Conservation (phyloP, 2,329 filamentous ascomycete genomes). For the Neoscytalidium dimidiatum region DNA sequence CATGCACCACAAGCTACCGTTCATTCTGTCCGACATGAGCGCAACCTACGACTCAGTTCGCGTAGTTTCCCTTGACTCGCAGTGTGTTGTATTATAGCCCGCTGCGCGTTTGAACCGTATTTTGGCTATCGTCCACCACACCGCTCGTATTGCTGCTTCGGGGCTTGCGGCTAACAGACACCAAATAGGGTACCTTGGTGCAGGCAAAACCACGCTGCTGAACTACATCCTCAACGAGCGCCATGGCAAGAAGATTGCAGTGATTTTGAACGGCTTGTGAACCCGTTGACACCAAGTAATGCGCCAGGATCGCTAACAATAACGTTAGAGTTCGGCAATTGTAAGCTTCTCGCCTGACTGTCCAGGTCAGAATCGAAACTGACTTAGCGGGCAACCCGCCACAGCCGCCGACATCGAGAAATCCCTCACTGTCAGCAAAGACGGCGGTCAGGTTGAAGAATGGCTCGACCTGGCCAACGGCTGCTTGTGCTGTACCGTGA, state of each 20-base stretch:
- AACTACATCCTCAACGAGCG: slow-evolving; percentile 95
- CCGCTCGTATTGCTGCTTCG: not conserved
- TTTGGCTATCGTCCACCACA: not conserved
- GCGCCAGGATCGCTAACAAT: slow-evolving; percentile 7
- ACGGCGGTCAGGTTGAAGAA: slow-evolving; percentile 80
- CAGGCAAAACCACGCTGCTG: slow-evolving; percentile 91
- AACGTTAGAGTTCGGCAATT: slow-evolving; percentile 74
- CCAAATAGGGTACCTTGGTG: slow-evolving; percentile 81
- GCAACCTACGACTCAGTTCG: no score
- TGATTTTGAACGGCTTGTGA: slow-evolving; percentile 82
- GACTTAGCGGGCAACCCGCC: slow-evolving; percentile 7
- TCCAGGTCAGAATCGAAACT: not conserved
- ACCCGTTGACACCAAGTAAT: slow-evolving; percentile 21
- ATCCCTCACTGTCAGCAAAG: slow-evolving; percentile 85
- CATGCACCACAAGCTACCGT: no score
- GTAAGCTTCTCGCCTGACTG: slow-evolving; percentile 51
- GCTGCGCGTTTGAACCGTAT: not conserved
- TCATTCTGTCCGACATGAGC: no score
- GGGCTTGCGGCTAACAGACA: slow-evolving; percentile 3
- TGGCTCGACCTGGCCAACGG: slow-evolving; percentile 97
- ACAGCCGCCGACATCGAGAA: slow-evolving; percentile 94
- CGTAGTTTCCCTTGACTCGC: no score
- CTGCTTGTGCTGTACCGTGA: slow-evolving; percentile 97
- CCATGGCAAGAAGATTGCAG: slow-evolving; percentile 96
- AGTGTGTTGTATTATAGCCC: no score